Conservation (phyloP, 1,139 yeast genomes). For the Oligophagozyma castellii region DNA sequence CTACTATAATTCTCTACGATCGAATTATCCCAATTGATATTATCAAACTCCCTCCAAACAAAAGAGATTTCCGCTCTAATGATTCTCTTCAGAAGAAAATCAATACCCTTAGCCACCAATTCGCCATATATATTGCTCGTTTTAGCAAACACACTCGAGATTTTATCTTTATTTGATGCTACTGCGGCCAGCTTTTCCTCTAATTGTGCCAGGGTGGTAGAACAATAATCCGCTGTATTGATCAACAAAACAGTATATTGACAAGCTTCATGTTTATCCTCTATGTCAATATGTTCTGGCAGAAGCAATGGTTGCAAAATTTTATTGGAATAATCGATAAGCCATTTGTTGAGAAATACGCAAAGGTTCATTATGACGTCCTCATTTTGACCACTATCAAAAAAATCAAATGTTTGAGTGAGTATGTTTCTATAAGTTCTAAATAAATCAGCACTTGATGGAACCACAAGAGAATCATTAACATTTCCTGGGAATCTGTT, state of each 20-base stretch:
- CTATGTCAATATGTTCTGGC: constrained; percentile 22
- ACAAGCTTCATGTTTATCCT: constrained; percentile 41
- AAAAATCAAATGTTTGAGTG: constrained; percentile 58
- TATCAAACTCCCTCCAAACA: constrained; percentile 77
- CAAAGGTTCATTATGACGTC: constrained; percentile 30
- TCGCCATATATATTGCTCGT: constrained; percentile 44
- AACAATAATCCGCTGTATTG: constrained; percentile 84
- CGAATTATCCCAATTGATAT: constrained; percentile 60
- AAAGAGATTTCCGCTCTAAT: constrained; percentile 43
- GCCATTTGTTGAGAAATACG: constrained; percentile 51
- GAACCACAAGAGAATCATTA: constrained; percentile 48
- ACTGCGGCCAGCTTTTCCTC: constrained; percentile 48
- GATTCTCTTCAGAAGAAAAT: constrained; percentile 43
- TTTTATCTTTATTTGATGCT: constrained; percentile 29
- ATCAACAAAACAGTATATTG: constrained; percentile 57
- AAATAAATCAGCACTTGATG: constrained; percentile 79
- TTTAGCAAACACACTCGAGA: constrained; percentile 36
- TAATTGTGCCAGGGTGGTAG: constrained; percentile 63
- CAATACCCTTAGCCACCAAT: constrained; percentile 46
- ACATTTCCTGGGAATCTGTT: constrained; percentile 28
- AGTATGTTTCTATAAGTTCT: constrained; percentile 59
- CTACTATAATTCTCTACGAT: constrained; percentile 59
- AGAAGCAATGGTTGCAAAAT: constrained; percentile 48
- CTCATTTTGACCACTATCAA: constrained; percentile 22
- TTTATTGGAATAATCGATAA: constrained; percentile 48